phyloP scores from a whole-genome alignment of 2,329 filamentous ascomycete species.

The Basipetospora sp. region DNA sequence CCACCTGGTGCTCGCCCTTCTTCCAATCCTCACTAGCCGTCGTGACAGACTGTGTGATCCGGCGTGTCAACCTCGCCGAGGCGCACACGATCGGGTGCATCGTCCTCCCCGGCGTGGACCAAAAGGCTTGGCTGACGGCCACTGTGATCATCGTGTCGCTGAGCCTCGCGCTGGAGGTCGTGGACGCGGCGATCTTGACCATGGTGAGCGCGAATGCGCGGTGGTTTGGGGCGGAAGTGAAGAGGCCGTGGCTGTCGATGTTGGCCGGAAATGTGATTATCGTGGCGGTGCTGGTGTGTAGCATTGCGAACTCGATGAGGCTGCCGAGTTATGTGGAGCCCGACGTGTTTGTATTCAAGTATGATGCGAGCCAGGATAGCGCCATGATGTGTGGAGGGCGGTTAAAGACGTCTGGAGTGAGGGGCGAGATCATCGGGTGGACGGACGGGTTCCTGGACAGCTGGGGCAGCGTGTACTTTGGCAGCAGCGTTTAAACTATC shows the following conservation, averaged over 20 bases:
- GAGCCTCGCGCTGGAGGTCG: slow-evolving; percentile 6
- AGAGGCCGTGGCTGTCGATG: slow-evolving; percentile 10
- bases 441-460: slow-evolving; percentile 3
- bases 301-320: slow-evolving; percentile 2
- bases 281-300: slow-evolving; percentile 4
- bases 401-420: slow-evolving; percentile 3
- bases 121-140: slow-evolving; percentile 8
- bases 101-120: slow-evolving; percentile 7
- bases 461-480: slow-evolving; percentile 1
- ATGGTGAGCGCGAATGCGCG: slow-evolving; percentile 3
- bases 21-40: slow-evolving; percentile 7
- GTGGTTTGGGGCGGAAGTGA: slow-evolving; percentile 8
- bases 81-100: slow-evolving; percentile 9
- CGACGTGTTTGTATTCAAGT: slow-evolving; percentile 8
- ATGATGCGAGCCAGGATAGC: slow-evolving; percentile 3
- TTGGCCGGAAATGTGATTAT: slow-evolving; percentile 7
- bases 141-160: slow-evolving; percentile 7
- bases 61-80: slow-evolving; percentile 3
- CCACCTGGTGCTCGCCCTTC: slow-evolving; percentile 9
- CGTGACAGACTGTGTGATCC: slow-evolving; percentile 6
- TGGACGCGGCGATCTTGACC: slow-evolving; percentile 7
- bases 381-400: slow-evolving; percentile 4
- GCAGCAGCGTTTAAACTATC: background rate
- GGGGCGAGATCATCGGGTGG: slow-evolving; percentile 2
- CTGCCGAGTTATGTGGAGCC: slow-evolving; percentile 2